These are phyloP conservation scores for Castanea sativa DNA, from an alignment of 306 rosid genomes.

Conservation along the genomic window DNA sequence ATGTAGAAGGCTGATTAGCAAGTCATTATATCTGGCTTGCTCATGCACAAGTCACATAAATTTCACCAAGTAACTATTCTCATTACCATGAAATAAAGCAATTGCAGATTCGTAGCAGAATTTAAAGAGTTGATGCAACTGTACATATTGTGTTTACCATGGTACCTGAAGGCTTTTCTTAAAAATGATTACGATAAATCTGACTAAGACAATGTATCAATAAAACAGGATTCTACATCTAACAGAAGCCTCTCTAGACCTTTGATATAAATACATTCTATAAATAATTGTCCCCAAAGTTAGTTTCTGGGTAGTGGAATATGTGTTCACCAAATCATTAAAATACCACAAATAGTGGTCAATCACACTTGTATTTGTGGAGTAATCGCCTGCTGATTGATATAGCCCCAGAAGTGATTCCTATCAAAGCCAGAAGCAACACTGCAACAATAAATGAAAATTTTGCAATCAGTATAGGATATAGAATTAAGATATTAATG, in stretches of 20 bases:
- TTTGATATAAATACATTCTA: neutral
- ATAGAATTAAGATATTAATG: neutral
- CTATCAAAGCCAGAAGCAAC: conserved; percentile 21
- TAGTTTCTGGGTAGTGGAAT: neutral
- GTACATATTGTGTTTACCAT: neutral
- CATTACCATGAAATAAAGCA: too few species aligned
- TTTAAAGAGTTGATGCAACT: neutral
- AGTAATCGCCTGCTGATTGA: conserved; percentile 23
- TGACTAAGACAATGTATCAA: neutral
- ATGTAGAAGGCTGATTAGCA: too few species aligned
- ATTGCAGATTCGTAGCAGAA: neutral
- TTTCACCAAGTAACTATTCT: too few species aligned
- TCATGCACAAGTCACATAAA: too few species aligned
- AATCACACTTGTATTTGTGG: conserved; percentile 36
- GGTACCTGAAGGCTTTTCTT: neutral
- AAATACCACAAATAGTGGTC: neutral
- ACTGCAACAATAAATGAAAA: conserved; percentile 30
- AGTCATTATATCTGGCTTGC: too few species aligned
- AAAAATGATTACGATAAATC: too few species aligned
- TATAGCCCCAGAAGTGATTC: conserved; percentile 15
- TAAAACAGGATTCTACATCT: neutral
- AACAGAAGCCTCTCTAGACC: neutral
- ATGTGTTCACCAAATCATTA: neutral
- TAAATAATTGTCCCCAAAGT: neutral
- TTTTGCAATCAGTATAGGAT: neutral